These are phyloP conservation scores for Mollisia scopiformis DNA, from an alignment of 2,329 filamentous ascomycete genomes.

Conservation along the genomic window DNA sequence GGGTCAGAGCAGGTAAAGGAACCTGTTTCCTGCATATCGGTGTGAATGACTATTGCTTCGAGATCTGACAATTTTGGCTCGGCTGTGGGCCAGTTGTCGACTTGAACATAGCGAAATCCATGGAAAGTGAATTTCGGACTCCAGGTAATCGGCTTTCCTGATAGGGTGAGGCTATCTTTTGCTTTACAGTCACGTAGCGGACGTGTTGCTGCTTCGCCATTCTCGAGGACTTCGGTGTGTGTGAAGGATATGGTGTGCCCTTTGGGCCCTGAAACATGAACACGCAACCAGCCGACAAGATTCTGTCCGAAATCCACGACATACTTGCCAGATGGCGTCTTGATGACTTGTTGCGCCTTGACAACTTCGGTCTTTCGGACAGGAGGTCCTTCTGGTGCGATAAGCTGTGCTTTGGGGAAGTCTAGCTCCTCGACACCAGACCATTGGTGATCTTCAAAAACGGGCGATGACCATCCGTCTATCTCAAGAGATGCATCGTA, in stretches of 20 bases:
- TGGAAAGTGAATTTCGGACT: constrained; percentile 50
- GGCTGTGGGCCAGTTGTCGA: constrained; percentile 22
- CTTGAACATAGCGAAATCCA: constrained; percentile 46
- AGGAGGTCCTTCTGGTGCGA: constrained; percentile 47
- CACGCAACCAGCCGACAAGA: constrained; percentile 52
- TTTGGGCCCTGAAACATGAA: constrained; percentile 41
- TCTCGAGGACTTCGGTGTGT: constrained; percentile 48
- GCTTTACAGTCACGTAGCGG: constrained; percentile 44
- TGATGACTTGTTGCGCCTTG: constrained; percentile 37
- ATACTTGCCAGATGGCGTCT: constrained; percentile 44
- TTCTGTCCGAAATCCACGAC: constrained; percentile 62
- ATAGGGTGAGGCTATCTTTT: constrained; percentile 41
- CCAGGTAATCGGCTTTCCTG: constrained; percentile 39
- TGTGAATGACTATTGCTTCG: constrained; percentile 29
- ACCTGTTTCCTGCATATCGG: constrained; percentile 31
- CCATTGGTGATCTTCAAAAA: constrained; percentile 36
- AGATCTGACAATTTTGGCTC: constrained; percentile 13
- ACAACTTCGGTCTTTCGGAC: constrained; percentile 41
- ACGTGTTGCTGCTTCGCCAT: constrained; percentile 44
- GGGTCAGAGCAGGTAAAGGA: constrained; percentile 30
- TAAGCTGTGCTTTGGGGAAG: constrained; percentile 38
- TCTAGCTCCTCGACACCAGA: constrained; percentile 27
- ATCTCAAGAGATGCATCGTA: constrained; percentile 44
- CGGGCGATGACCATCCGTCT: constrained; percentile 30
- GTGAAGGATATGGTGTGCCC: constrained; percentile 46